These are phyloP conservation scores for Thermothielavioides terrestris DNA, from an alignment of 495 filamentous ascomycete genomes.

Conservation along the genomic window DNA sequence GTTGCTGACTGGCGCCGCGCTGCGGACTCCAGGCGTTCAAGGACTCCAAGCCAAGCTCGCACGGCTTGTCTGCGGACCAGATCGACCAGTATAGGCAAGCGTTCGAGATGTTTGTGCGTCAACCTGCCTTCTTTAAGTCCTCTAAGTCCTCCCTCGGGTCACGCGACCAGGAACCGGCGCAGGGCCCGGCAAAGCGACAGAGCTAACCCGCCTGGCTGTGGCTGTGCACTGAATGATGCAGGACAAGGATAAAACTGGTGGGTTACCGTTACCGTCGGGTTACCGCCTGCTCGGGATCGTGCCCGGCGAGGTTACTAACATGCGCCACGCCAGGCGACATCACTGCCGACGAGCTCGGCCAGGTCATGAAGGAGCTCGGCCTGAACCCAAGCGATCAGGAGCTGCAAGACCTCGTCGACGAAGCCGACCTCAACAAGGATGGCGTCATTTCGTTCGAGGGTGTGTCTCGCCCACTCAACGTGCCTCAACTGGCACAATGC, in stretches of 20 bases:
- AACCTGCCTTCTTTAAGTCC: neutral
- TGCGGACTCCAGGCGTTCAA: conserved; percentile 15
- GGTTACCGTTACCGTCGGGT: conserved; percentile 29
- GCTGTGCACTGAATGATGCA: conserved; percentile 28
- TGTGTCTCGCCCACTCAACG: conserved; percentile 3
- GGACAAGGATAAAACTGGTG: conserved; percentile 96
- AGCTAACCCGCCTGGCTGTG: conserved; percentile 11
- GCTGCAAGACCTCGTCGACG: conserved; percentile 39
- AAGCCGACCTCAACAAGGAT: conserved; percentile 38
- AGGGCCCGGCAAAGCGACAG: conserved; percentile 5
- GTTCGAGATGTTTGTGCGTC: conserved; percentile 85
- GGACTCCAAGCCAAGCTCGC: conserved; percentile 41
- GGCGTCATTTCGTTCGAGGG: conserved; percentile 42
- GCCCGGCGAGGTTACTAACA: neutral
- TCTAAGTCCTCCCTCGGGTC: neutral
- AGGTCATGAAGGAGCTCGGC: conserved; percentile 40
- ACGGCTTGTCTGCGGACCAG: conserved; percentile 73
- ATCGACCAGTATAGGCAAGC: conserved; percentile 91
- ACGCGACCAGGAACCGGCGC: neutral
- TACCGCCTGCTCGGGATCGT: neutral
- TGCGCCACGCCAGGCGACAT: conserved; percentile 26
- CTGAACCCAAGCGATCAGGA: conserved; percentile 36
- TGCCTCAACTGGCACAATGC: neutral
- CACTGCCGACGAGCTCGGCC: conserved; percentile 34
- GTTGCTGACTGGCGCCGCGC: neutral